Evolutionary conservation across 2,329 filamentous ascomycete species (phyloP), one percentile per base, ranked within the genome.

Genomic region (Fusarium napiforme): DNA sequence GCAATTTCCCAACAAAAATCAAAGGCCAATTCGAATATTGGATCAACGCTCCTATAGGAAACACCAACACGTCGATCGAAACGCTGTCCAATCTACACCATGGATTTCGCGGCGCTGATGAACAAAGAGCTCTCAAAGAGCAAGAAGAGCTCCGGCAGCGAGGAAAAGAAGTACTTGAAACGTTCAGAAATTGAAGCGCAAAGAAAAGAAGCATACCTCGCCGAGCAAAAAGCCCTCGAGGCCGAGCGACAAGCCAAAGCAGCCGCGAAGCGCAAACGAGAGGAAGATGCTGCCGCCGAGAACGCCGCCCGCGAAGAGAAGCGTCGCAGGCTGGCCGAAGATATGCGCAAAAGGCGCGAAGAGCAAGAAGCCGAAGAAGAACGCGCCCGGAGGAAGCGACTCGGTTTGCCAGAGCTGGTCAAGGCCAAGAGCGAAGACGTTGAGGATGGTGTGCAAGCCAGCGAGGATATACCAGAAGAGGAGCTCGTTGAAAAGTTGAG

Each of bases 61-160:
- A 45, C 11, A 59, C 19, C 39, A 26, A 30, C 21, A 36, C 15
- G 23, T 36, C 18, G 30, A 32, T 18, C 9, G 5, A 60, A 60
- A 42, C 56, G 30, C 21, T 15, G 9, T 53, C 45, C 26, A 30
- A 45, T 36, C 15, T 71, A 80, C 36, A 86, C 70, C 75, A 99
- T 99, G 96, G 95, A 99, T 83, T 99, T 99, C 85, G 95, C 95
- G 69, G 90, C 94, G 40, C 86, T 99, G 53, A 97, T 99, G 94
- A 91, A 93, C 78, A 93, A 94, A 80, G 95, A 97, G 83, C 96
- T 99, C 79, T 90, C 93, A 78, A 97, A 96, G 82, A 87, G 92
- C 75, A 94, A 94, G 82, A 84, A 88, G 61, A 75, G 83, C 46
- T 75, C 83, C 42, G 75, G 84, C 59, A 72, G 82, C 40, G 81